phyloP scores from a whole-genome alignment of 345 rosid species.

The Physaria fendleri region DNA sequence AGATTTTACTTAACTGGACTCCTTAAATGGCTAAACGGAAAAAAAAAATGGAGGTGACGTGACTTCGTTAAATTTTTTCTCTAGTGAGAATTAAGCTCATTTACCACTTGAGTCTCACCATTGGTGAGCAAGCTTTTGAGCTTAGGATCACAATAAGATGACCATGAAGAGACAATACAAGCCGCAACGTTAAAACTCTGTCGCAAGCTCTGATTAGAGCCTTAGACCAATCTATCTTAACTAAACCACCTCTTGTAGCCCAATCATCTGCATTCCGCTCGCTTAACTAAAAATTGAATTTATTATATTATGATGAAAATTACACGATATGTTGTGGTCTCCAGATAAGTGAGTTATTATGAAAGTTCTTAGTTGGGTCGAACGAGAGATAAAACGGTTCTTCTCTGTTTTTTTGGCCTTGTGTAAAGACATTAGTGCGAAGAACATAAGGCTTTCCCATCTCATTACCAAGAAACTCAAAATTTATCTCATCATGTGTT shows the following conservation, averaged over 20 bases:
- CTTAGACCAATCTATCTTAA: constrained; percentile 57
- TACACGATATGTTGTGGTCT: constrained; percentile 58
- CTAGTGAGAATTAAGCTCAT: constrained; percentile 42
- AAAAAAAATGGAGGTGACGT: no score
- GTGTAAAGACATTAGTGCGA: constrained; percentile 57
- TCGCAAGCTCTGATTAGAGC: constrained; percentile 62
- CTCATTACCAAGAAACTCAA: constrained; percentile 63
- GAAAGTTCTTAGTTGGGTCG: constrained; percentile 60
- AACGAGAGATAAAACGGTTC: constrained; percentile 73
- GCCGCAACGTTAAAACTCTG: constrained; percentile 40
- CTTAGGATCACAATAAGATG: constrained; percentile 34
- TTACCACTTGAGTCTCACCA: constrained; percentile 24
- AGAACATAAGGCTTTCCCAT: constrained; percentile 60
- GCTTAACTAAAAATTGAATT: constrained; percentile 28
- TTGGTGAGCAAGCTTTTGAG: constrained; percentile 25
- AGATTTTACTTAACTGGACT: no score
- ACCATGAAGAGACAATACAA: constrained; percentile 26
- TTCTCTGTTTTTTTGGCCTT: constrained; percentile 64
- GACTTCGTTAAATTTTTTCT: no score
- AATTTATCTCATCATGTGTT: constrained; percentile 59
- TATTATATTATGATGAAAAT: background rate
- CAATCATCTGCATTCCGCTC: constrained; percentile 61
- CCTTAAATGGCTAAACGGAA: no score
- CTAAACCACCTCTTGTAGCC: constrained; percentile 66
- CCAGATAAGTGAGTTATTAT: constrained; percentile 69